These are phyloP conservation scores for Fusarium ramigenum DNA, from an alignment of 2,329 filamentous ascomycete species.

Conservation along the genomic window DNA sequence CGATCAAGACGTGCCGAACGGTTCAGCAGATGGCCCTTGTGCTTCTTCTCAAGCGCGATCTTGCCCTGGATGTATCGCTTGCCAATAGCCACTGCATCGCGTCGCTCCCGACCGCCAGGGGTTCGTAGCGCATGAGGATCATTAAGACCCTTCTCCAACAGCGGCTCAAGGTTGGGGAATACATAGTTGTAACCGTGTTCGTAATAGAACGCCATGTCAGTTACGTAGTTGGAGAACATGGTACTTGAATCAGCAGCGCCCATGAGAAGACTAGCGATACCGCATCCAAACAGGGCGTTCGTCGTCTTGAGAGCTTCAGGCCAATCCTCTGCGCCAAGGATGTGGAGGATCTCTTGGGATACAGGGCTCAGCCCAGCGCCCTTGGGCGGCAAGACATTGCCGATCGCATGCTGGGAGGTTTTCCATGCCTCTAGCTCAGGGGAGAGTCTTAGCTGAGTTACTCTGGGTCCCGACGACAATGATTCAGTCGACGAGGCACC, in stretches of 20 bases:
- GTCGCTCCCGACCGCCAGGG: slow-evolving; percentile 28
- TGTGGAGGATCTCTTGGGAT: slow-evolving; percentile 15
- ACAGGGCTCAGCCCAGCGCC: slow-evolving; percentile 30
- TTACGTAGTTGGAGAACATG: slow-evolving; percentile 41
- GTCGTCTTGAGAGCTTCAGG: slow-evolving; percentile 37
- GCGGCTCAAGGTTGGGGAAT: slow-evolving; percentile 33
- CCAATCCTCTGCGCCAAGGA: slow-evolving; percentile 32
- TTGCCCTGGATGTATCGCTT: slow-evolving; percentile 39
- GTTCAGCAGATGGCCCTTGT: slow-evolving; percentile 29
- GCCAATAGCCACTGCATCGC: slow-evolving; percentile 32
- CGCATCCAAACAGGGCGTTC: slow-evolving; percentile 37
- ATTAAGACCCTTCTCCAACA: slow-evolving; percentile 25
- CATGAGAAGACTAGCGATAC: slow-evolving; percentile 38
- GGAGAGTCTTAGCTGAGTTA: slow-evolving; percentile 29
- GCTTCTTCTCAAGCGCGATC: slow-evolving; percentile 34
- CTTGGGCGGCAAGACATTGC: slow-evolving; percentile 35
- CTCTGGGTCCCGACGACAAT: slow-evolving; percentile 9
- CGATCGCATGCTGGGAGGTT: slow-evolving; percentile 25
- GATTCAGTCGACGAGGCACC: slow-evolving; percentile 14
- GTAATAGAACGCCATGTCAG: slow-evolving; percentile 39
- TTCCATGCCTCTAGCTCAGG: slow-evolving; percentile 37
- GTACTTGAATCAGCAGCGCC: slow-evolving; percentile 32
- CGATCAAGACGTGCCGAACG: slow-evolving; percentile 29
- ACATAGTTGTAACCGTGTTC: slow-evolving; percentile 41
- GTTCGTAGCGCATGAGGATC: slow-evolving; percentile 34